Conservation (phyloP, 192 early-diverging fungal genomes). For the Borealophlyctis nickersoniae region DNA sequence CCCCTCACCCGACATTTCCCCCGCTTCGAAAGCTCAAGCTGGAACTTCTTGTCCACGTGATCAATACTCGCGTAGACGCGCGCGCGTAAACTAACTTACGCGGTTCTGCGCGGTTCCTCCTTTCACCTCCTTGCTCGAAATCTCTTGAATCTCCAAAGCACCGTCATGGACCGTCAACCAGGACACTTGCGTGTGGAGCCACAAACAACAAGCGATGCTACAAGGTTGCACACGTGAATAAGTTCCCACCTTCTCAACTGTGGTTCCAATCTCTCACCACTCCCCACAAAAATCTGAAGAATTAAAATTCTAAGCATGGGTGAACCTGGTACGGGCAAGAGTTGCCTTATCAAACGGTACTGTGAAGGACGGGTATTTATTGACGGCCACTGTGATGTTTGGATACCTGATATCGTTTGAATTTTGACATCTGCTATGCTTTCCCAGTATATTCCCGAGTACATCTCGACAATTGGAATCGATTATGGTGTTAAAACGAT, state of each 20-base stretch:
- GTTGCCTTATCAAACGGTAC: slow-evolving; percentile 56
- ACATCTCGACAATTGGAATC: slow-evolving; percentile 60
- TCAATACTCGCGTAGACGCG: too few relatives aligned
- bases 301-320: slow-evolving; percentile 51
- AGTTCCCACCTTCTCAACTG: neutral
- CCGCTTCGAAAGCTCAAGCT: too few relatives aligned
- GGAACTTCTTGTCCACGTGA: too few relatives aligned
- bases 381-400: neutral
- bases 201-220: slow-evolving; percentile 15
- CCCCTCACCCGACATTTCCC: too few relatives aligned
- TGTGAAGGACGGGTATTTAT: slow-evolving; percentile 46
- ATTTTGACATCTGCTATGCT: neutral
- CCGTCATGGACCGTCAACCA: slow-evolving; percentile 39
- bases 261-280: slow-evolving; percentile 1
- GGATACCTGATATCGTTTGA: neutral
- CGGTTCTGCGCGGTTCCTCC: too few relatives aligned
- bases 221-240: slow-evolving; percentile 16
- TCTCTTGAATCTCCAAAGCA: too few relatives aligned
- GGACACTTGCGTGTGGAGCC: slow-evolving; percentile 25
- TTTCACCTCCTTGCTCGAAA: too few relatives aligned
- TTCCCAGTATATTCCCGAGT: slow-evolving; percentile 49
- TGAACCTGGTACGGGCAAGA: slow-evolving; percentile 51
- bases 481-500: slow-evolving; percentile 61
- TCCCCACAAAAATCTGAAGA: slow-evolving; percentile 14
- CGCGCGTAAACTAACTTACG: too few relatives aligned